Evolutionary conservation across 345 rosid genomes (phyloP).

Genomic region (Physaria fendleri): DNA sequence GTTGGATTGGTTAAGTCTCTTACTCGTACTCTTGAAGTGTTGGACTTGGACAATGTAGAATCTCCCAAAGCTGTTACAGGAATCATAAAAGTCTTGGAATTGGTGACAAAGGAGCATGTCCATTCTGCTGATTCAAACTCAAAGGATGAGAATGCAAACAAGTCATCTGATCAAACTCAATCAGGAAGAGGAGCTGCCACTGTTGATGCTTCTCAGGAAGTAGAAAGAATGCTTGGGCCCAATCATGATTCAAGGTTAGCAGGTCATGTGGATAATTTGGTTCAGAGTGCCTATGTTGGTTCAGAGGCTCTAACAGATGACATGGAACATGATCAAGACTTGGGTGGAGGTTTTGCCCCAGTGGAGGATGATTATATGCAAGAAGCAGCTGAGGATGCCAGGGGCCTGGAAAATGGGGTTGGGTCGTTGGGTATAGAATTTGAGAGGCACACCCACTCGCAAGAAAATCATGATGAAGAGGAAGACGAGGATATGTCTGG

Average conservation of each 20-base stretch:
- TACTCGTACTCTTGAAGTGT: conserved; percentile 69
- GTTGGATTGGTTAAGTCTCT: conserved; percentile 78
- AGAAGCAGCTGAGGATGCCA: conserved; percentile 66
- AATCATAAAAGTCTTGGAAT: conserved; percentile 75
- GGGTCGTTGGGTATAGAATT: conserved; percentile 64
- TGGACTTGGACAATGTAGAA: conserved; percentile 82
- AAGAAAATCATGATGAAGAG: conserved; percentile 76
- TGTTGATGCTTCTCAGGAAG: conserved; percentile 49
- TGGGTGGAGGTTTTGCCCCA: conserved; percentile 66
- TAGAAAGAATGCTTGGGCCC: conserved; percentile 50
- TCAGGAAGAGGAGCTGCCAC: conserved; percentile 47
- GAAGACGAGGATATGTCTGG: conserved; percentile 88
- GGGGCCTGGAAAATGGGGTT: conserved; percentile 67
- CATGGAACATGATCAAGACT: conserved; percentile 94
- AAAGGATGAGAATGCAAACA: conserved; percentile 60
- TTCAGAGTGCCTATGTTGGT: conserved; percentile 50
- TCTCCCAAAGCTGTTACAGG: conserved; percentile 85
- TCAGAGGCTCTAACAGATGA: conserved; percentile 86
- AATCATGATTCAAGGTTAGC: conserved; percentile 51
- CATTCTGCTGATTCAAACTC: conserved; percentile 50
- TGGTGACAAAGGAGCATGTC: conserved; percentile 89
- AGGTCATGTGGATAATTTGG: conserved; percentile 46
- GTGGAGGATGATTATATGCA: conserved; percentile 88
- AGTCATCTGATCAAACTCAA: conserved; percentile 43
- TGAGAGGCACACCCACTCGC: conserved; percentile 73